phyloP scores from a whole-genome alignment of 192 early-diverging fungal species.

The Gamsiella multidivaricata region DNA sequence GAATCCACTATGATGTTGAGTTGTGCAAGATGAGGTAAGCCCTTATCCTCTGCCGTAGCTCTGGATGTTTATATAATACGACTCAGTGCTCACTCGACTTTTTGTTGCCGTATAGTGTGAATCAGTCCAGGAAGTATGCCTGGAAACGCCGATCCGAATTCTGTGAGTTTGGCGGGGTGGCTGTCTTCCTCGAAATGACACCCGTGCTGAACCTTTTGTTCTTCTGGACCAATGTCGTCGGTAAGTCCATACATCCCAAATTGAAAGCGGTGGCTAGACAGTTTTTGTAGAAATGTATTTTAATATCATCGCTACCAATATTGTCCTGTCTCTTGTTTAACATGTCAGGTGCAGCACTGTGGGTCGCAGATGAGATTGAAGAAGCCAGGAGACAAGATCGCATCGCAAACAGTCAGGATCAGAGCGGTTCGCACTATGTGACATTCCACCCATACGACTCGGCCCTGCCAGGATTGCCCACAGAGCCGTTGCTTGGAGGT shows the following conservation, averaged over 20 bases:
- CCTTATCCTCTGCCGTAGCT: neutral
- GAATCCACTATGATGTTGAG: constrained; percentile 66
- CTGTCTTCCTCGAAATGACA: constrained; percentile 70
- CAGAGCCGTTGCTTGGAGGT: constrained; percentile 33
- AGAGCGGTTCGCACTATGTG: constrained; percentile 38
- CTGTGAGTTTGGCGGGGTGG: constrained; percentile 59
- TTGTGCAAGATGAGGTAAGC: constrained; percentile 53
- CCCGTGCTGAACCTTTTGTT: constrained; percentile 72
- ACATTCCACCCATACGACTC: constrained; percentile 51
- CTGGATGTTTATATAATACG: no score
- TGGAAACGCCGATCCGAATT: constrained; percentile 56
- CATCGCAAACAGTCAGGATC: constrained; percentile 27
- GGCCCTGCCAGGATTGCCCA: constrained; percentile 17
- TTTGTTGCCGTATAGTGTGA: constrained; percentile 17
- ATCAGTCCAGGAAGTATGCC: constrained; percentile 59
- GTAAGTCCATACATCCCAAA: constrained; percentile 12
- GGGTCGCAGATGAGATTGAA: constrained; percentile 71
- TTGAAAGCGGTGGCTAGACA: no score
- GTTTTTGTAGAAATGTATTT: no score
- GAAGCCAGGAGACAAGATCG: constrained; percentile 50
- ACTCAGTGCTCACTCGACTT: no score
- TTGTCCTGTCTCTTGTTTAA: neutral
- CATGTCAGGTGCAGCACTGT: constrained; percentile 52
- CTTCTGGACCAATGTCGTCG: constrained; percentile 77
- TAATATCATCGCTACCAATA: no score